Evolutionary conservation across 495 filamentous ascomycete species (phyloP), one percentile per base, ranked within the genome.

Genomic region (Zalerion maritima): DNA sequence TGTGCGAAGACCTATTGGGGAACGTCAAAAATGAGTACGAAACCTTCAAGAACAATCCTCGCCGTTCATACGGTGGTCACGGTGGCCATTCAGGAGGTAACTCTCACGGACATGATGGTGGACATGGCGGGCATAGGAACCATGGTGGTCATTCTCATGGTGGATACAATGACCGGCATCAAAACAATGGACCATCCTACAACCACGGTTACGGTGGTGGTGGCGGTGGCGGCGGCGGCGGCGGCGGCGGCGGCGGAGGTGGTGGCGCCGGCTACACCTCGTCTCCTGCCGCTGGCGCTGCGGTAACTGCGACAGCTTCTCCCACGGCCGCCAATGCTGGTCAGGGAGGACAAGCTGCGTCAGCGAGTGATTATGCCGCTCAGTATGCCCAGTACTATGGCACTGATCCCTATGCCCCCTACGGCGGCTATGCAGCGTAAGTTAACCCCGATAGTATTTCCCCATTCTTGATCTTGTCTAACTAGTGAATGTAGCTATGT

Each of bases 11-110:
- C 32, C 66, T 97, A 9, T 59, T 97, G 17, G 54, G 52, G 18
- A 89, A 87, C 36, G 89, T 97, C 10, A 73, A 70, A 37, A 67
- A 81, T 29, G 73, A 86, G 40, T 94, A 94, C 44, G 75, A 94
- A 43, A 67, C 71, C 13, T 91, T 89, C 60, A 96, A 94, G 55
- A 74, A 70, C 37, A 78, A 84, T 14, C 80, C 81, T 6, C 78
- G 77, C 28, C 64, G 59, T 34, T 64, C 65, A 13, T 77, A 73
- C 38, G 65, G 66, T n/a, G 62, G 46, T 9, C 45, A 52, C 32
- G 52, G 51, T 20, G 49, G 52, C 21, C 47, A 44, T 13, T 40
- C 42, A 19, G 35, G 45, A 20, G n/a, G n/a, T n/a, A n/a, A n/a
- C n/a, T n/a, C n/a, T n/a, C 36, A 37, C n/a, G 17, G 26, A 10